Conservation (phyloP, 2,329 filamentous ascomycete genomes). For the Colletotrichum euphorbiae region DNA sequence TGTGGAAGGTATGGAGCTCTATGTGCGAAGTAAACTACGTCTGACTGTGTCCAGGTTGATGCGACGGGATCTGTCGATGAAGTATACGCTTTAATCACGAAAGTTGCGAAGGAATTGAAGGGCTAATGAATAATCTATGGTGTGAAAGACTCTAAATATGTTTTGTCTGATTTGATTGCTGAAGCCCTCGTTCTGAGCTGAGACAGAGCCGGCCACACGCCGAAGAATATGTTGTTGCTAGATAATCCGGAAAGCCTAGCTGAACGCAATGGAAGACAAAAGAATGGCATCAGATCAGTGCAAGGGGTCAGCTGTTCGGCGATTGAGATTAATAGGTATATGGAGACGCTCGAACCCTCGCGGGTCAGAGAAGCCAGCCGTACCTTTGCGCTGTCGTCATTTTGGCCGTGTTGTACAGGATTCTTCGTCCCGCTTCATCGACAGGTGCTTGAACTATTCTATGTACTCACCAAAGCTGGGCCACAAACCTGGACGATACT, state of each 20-base stretch:
- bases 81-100: background rate
- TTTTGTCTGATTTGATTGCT: background rate
- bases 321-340: background rate
- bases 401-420: background rate
- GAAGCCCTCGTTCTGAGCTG: background rate
- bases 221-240: background rate
- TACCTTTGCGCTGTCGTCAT: background rate
- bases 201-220: background rate
- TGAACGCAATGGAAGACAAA: background rate
- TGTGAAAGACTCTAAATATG: constrained; percentile 5
- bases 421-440: background rate
- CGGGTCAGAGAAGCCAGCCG: background rate
- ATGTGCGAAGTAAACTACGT: background rate
- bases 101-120: constrained; percentile 3
- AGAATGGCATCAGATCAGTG: background rate
- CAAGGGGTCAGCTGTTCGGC: background rate
- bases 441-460: background rate
- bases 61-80: background rate
- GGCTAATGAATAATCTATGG: background rate
- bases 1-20: background rate
- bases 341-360: background rate
- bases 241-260: background rate
- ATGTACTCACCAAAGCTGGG: background rate
- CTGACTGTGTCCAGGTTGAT: background rate
- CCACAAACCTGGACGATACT: background rate